Base-by-base conservation (phyloP, 768 basidiomycete genomes). In the Boletus barrowsii region DNA sequence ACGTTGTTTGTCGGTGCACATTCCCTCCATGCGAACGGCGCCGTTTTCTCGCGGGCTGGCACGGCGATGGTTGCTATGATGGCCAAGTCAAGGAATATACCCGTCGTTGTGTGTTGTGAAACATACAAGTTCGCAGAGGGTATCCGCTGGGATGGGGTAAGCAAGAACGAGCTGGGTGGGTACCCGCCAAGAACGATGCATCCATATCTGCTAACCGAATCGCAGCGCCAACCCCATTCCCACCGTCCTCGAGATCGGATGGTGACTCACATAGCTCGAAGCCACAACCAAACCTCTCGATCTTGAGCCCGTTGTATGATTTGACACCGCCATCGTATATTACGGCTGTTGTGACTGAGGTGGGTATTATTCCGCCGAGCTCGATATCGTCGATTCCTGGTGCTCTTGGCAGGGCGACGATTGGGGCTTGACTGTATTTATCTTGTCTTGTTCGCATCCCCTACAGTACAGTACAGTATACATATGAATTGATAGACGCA, bases 51-150 rank as follows among this genome's bases (percentile, higher is more conserved):
- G 11, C 82, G 97, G 47, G 93, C 94, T 0, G 97, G 97, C 26
- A 98, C 95, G 4, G 96, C 96, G 0, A 80, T 94, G 62, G 93
- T 98, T 7, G 92, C 95, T 2, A 96, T 98, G 95, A 86, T 98
- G 79, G 91, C 93, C 2, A 92, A 91, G 70, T 83, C 84, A 44
- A 82, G 88, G 63, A 86, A 85, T 22, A 88, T 98, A 0, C 96
- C 97, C 5, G 94, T 98, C 8, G 83, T 99, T 35, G 93, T 97
- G 24, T 98, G 94, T 59, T 97, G 95, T 63, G 97, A 98, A 73
- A 99, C 97, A 5, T 98, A 98, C 76, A 99, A 99, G 71, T 98
- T 95, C 64, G 90, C 90, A 17, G 96, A 98, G 62, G 84, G 84
- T 33, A 87, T 98, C 29, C 87, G 90, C 70, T 76, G 98, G 51